Conservation (phyloP, 768 basidiomycete species). For the Mycena epipterygia region DNA sequence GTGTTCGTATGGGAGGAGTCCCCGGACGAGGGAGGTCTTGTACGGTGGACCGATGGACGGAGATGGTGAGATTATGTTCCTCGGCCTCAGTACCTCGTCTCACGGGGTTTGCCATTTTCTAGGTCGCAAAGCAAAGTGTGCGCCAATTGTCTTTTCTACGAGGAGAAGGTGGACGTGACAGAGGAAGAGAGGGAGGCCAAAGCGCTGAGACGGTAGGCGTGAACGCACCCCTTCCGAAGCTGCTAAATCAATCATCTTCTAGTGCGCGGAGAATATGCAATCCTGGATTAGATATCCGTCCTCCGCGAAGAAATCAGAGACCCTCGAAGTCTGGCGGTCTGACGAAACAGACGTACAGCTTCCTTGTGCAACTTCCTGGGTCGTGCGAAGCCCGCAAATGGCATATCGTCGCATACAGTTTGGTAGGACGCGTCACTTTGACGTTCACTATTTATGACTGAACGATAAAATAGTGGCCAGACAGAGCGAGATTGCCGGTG, state of each 20-base stretch:
- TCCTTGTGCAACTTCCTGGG: conserved; percentile 62
- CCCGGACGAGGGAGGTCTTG: conserved; percentile 61
- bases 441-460: not conserved
- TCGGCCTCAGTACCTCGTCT: not conserved
- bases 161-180: conserved; percentile 69
- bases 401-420: conserved; percentile 71
- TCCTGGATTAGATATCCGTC: conserved; percentile 54
- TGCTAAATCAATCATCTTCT: not conserved
- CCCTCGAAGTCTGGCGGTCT: conserved; percentile 69
- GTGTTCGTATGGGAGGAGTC: conserved; percentile 76
- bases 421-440: conserved; percentile 47
- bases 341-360: conserved; percentile 73
- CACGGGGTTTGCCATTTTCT: not conserved
- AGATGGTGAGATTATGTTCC: conserved; percentile 55
- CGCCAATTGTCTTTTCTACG: conserved; percentile 71
- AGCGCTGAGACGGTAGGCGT: conserved; percentile 49
- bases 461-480: conserved; percentile 54
- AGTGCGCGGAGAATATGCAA: conserved; percentile 61
- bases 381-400: conserved; percentile 61
- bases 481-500: conserved; percentile 62
- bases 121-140: conserved; percentile 76
- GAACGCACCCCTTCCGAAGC: too few species aligned
- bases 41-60: conserved; percentile 74
- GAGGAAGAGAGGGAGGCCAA: conserved; percentile 70
- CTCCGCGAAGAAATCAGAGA: conserved; percentile 62